Percentiles rank a stretch among this genome's conserved stretches.
phyloP scores from a whole-genome alignment of 116 monocot genomes.

The Zostera marina region DNA sequence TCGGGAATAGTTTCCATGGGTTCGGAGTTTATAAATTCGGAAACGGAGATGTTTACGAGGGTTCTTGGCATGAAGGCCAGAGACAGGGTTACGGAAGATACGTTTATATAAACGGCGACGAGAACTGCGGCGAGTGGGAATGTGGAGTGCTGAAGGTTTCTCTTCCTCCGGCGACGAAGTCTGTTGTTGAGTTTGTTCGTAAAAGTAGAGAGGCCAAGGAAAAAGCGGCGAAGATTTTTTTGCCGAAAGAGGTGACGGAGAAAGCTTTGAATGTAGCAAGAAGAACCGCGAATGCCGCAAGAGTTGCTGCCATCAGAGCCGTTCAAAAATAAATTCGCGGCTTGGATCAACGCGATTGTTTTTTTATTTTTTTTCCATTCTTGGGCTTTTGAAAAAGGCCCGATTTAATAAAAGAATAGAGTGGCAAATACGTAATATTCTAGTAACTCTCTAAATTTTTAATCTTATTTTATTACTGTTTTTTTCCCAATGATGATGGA shows the following conservation, averaged over 20 bases:
- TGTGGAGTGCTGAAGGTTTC: slow-evolving; percentile 51
- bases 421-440: too few relatives aligned
- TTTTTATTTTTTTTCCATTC: too few relatives aligned
- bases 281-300: too few relatives aligned
- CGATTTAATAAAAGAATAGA: too few relatives aligned
- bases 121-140: slow-evolving; percentile 75
- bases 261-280: too few relatives aligned
- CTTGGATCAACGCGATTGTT: too few relatives aligned
- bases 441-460: too few relatives aligned
- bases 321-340: too few relatives aligned
- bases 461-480: too few relatives aligned
- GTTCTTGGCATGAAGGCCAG: slow-evolving; percentile 88
- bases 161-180: slow-evolving; percentile 40
- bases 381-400: too few relatives aligned
- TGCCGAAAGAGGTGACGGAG: too few relatives aligned
- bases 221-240: slow-evolving; percentile 26
- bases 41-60: slow-evolving; percentile 79
- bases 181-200: slow-evolving; percentile 42
- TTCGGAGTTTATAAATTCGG: slow-evolving; percentile 87
- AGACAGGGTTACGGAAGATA: slow-evolving; percentile 85
- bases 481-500: background rate
- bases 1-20: slow-evolving; percentile 94
- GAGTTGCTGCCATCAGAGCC: too few relatives aligned
- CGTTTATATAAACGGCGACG: slow-evolving; percentile 72
- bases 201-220: slow-evolving; percentile 42